Evolutionary conservation across 805 yeast species (phyloP).

Genomic region (Maudiozyma serrabonitensis): DNA sequence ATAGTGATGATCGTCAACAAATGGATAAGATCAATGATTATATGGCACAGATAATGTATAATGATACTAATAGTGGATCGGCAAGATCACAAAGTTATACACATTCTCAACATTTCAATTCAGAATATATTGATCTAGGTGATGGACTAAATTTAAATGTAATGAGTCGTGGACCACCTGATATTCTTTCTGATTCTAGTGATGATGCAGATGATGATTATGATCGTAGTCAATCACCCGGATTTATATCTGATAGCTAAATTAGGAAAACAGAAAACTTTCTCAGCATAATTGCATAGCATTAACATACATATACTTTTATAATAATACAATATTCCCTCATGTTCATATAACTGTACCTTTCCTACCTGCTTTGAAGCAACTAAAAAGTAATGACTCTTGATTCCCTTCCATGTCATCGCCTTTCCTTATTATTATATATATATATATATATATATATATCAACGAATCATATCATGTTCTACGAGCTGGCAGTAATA

Average conservation of each 20-base stretch:
- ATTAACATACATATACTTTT: too few species aligned
- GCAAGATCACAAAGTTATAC: neutral
- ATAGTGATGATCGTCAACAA: constrained; percentile 8
- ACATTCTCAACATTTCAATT: neutral
- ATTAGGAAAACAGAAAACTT: neutral
- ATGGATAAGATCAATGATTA: constrained; percentile 20
- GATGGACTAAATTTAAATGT: constrained; percentile 27
- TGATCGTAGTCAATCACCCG: neutral
- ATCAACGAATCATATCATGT: too few species aligned
- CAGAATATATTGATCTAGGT: constrained; percentile 20
- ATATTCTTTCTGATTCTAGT: constrained; percentile 27
- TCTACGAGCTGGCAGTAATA: too few species aligned
- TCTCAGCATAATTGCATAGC: too few species aligned
- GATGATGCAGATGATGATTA: constrained; percentile 16
- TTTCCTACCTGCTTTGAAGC: too few species aligned
- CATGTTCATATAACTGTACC: too few species aligned
- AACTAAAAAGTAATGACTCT: too few species aligned
- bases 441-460: too few species aligned
- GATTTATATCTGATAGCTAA: neutral
- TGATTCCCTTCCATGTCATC: too few species aligned
- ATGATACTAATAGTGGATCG: constrained; percentile 5
- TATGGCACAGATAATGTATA: constrained; percentile 21
- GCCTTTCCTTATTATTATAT: too few species aligned
- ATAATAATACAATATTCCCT: too few species aligned
- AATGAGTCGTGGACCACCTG: constrained; percentile 31